Base-by-base conservation (phyloP, 208 protist species). In the Crithidia expoeki region DNA sequence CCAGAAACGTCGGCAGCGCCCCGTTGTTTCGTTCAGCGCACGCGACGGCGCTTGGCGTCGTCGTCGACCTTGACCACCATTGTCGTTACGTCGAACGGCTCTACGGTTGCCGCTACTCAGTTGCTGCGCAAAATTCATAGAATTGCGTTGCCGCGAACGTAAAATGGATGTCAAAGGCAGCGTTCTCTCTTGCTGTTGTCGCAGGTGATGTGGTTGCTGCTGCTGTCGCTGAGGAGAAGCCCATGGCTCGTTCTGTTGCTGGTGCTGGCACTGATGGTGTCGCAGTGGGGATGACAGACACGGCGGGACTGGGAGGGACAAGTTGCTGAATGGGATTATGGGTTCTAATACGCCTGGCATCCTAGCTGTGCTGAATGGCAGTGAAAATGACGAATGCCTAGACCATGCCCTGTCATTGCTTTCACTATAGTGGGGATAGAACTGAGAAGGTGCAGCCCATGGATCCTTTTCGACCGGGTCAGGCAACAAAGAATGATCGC, bases 1-100 rank as follows among this genome's bases (percentile, higher is more conserved):
- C 73, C 72, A 72, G 40, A 83, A 83, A 30, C 59, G 78, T 3
- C 69, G 78, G 40, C 78, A 79, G 28, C 78, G 78, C 69, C 72
- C 76, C 40, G 76, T 81, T 36, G 61, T 68, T 27, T 62, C 70
- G 32, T 51, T 76, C 19, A 81, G 49, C 57, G 46, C 27, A 44
- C 70, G 67, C 50, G 58, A 40, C 28, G 42, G 23, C 36, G 68
- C 49, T 32, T 23, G 19, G 7, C 42, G 27, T 38, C 38, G 27
- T 23, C 42, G 30, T n/a, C 36, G 30, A 1, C 46, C 19, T 56
- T 34, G 14, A 38, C 33, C 17, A 52, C 36, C 42, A 28, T 28
- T 40, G 23, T 32, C 53, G 4, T n/a, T n/a, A n/a, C n/a, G 59
- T 19, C 32, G 38, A 44, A 44, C 38, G 7, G 38, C 38, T 7